Base-by-base conservation (phyloP, 345 rosid genomes). In the Dipteronia dyeriana region DNA sequence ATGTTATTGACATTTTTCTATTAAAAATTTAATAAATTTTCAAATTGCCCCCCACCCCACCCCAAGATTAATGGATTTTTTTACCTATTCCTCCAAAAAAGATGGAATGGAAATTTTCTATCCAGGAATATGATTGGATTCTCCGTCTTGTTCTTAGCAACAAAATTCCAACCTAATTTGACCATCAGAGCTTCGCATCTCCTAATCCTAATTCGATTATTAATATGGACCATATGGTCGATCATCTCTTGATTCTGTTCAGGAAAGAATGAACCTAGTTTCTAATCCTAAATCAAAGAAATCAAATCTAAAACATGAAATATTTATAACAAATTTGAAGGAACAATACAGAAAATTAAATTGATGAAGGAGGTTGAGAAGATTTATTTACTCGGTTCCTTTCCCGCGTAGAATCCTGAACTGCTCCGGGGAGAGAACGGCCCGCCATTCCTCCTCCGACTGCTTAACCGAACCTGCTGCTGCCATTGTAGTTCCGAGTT, bases 371-470 rank as follows among this genome's bases (percentile, higher is more conserved):
- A 26, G 54, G 64, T 9, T 17, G 59, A 1, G 20, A 31, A 53
- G 17, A 39, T 68, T 79, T 79, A 47, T 68, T 79, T 79, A 90
- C 93, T 91, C 96, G 23, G 94, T 90, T 76, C 85, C 91, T 86
- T 90, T 91, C 81, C 76, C 79, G 63, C 91, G 88, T 45, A 91
- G 79, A 80, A 90, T 91, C 75, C 89, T 90, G 72, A 91, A 88
- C 83, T 91, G 96, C 56, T 87, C 91, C 0, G 92, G 92, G 11
- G 94, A 88, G 59, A 91, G 86, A 65, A 88, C 63, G 16, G 87
- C 92, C 54, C 85, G 85, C 94, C 94, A 91, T 63, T 91, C 92
- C 68, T 90, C 93, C 76, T 88, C 93, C 45, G 87, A 54, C 59
- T 82, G 85, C 71, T 57, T 78, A 34, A 69, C 80, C 7, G 80